Evolutionary conservation across 1,284 basidiomycete species (phyloP).

Genomic region (Sporisorium graminicola): DNA sequence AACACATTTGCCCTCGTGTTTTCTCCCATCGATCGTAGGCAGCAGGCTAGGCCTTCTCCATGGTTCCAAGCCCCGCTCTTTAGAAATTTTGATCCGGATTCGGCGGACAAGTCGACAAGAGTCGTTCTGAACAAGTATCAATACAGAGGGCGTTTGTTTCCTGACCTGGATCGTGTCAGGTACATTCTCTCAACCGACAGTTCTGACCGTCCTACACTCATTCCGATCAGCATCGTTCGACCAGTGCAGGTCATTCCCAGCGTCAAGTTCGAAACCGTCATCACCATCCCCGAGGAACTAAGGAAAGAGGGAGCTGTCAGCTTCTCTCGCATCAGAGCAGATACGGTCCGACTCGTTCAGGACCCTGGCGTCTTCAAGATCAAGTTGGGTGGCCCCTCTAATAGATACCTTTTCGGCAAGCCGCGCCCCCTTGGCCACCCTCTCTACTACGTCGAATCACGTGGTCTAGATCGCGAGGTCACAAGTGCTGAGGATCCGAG

Average conservation of each 20-base stretch:
- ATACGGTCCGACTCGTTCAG: neutral
- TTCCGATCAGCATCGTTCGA: slow-evolving; percentile 15
- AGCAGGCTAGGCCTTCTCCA: neutral
- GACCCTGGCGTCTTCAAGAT: too few species aligned
- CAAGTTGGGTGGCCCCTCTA: too few species aligned
- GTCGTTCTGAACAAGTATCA: neutral
- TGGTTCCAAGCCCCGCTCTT: slow-evolving; percentile 21
- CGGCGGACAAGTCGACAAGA: too few species aligned
- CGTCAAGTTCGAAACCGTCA: neutral
- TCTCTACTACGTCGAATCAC: neutral
- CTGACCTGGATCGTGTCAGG: slow-evolving; percentile 5
- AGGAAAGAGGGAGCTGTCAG: neutral
- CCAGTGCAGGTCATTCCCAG: neutral
- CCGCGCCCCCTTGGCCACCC: neutral
- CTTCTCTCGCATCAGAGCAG: neutral
- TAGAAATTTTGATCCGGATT: neutral
- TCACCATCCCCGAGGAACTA: neutral
- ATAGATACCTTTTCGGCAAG: neutral
- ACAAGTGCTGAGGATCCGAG: neutral
- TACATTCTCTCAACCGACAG: neutral
- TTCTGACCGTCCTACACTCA: neutral
- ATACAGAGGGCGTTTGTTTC: neutral
- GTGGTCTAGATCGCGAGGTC: neutral
- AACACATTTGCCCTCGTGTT: neutral
- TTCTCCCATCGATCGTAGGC: neutral